phyloP scores from a whole-genome alignment of 805 yeast genomes.

The Yarrowia osloensis region DNA sequence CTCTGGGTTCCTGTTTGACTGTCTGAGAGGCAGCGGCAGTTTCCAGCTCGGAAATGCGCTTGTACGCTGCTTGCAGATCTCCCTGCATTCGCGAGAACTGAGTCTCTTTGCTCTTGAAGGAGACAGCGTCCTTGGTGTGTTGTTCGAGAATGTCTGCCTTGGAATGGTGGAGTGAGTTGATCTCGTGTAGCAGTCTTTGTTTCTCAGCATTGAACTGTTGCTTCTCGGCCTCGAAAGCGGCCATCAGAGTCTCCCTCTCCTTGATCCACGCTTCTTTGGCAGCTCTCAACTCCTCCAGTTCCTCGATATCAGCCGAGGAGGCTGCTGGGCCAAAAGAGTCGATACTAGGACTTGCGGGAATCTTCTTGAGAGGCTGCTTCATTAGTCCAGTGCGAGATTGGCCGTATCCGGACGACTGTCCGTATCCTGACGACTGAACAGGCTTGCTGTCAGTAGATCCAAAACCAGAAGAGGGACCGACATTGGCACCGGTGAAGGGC shows the following conservation, averaged over 20 bases:
- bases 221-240: slow-evolving; percentile 40
- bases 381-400: slow-evolving; percentile 12
- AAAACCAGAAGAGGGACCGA: slow-evolving; percentile 1
- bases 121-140: slow-evolving; percentile 52
- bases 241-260: slow-evolving; percentile 48
- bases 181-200: slow-evolving; percentile 43
- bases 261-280: slow-evolving; percentile 48
- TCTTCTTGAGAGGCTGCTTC: slow-evolving; percentile 32
- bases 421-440: slow-evolving; percentile 17
- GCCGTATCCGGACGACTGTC: slow-evolving; percentile 24
- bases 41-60: slow-evolving; percentile 52
- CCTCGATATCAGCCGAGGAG: slow-evolving; percentile 45
- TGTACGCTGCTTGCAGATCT: slow-evolving; percentile 61
- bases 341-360: slow-evolving; percentile 5
- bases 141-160: slow-evolving; percentile 49
- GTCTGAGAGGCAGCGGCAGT: not conserved
- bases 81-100: slow-evolving; percentile 61
- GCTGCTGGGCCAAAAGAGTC: slow-evolving; percentile 12
- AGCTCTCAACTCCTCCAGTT: slow-evolving; percentile 52
- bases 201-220: slow-evolving; percentile 42
- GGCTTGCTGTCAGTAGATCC: slow-evolving; percentile 1
- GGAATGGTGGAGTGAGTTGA: slow-evolving; percentile 42
- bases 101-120: slow-evolving; percentile 67
- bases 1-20: slow-evolving; percentile 15
- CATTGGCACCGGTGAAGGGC: not conserved